Evolutionary conservation across 2,329 filamentous ascomycete species (phyloP), one percentile per base, ranked within the genome.

Genomic region (Aureobasidium sp.): DNA sequence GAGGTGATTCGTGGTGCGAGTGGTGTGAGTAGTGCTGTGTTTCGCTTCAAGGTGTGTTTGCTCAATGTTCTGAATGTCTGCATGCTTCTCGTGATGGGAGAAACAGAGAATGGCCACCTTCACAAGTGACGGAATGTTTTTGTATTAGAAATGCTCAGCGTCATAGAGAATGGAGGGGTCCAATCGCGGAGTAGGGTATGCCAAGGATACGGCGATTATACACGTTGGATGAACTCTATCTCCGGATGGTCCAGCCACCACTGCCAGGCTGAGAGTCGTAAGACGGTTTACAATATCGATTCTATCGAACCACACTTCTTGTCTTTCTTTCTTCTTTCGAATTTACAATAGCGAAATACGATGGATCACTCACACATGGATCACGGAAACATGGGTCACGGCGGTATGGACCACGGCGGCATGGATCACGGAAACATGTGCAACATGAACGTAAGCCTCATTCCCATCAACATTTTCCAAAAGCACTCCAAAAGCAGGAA

Each of bases 381-480:
- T 43, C 67, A 69, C 65, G 63, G 60, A 11, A 51, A 63, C 36
- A 69, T 69, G 68, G 68, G 55, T 48, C 66, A 69, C 61, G 64
- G 64, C 38, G 47, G 47, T 33, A 87, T 86, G 82, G 77, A 76
- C 66, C 79, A 82, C 69, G 75, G 81, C 68, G 82, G 78, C 68
- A 85, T 85, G 78, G 81, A 81, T 70, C 87, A 88, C 73, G 83
- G 82, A 36, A 81, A 82, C 71, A 86, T 86, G 84, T 98, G 95
- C 87, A 95, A 85, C 80, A 98, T 98, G 94, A 97, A 95, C 80
- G 95, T 95, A 82, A 74, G 91, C 45, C 31, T 18, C 18, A 23
- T 7, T 38, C 27, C 43, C 27, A 20, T 23, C 13, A 25, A n/a
- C 20, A 36, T 36, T n/a, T n/a, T n/a, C n/a, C 31, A 33, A 29